Evolutionary conservation across 2,329 filamentous ascomycete genomes (phyloP).

Genomic region (Nothophaeocryptopus gaeumannii): DNA sequence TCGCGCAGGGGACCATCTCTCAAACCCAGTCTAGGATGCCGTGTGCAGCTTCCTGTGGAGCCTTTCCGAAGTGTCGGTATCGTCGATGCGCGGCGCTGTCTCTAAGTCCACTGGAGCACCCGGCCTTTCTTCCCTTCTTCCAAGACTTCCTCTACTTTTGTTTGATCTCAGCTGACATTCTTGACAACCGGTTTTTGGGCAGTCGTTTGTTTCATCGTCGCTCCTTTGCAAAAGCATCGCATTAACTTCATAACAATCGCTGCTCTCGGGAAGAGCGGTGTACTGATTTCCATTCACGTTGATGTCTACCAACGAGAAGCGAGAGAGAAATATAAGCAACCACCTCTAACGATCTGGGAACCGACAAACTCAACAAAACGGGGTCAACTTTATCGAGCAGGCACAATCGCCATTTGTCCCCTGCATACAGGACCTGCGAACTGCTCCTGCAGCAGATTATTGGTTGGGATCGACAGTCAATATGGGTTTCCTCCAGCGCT

Average conservation of each 20-base stretch:
- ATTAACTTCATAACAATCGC: not conserved
- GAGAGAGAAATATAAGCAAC: not conserved
- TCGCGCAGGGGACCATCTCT: slow-evolving; percentile 5
- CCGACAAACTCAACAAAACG: not conserved
- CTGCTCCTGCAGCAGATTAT: slow-evolving; percentile 7
- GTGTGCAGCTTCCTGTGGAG: not conserved
- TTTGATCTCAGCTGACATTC: slow-evolving; percentile 1
- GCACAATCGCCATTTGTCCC: not conserved
- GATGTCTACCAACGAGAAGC: not conserved
- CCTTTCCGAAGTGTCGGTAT: no score
- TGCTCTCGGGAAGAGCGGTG: slow-evolving; percentile 4
- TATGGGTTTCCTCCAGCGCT: slow-evolving; percentile 12
- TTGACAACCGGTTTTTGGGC: slow-evolving; percentile 2
- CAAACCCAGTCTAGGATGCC: slow-evolving; percentile 6
- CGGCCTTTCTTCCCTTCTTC: slow-evolving; percentile 1
- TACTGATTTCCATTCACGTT: not conserved
- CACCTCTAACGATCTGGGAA: not conserved
- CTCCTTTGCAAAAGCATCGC: slow-evolving; percentile 5
- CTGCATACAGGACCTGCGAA: slow-evolving; percentile 3
- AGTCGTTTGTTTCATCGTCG: slow-evolving; percentile 5
- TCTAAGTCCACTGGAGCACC: slow-evolving; percentile 13
- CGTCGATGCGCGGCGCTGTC: not conserved
- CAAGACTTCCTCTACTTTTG: slow-evolving; percentile 3
- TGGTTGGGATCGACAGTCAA: slow-evolving; percentile 5
- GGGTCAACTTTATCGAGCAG: slow-evolving; percentile 1